These are phyloP conservation scores for Auriscalpium orientale DNA, from an alignment of 768 basidiomycete genomes.

Conservation along the genomic window DNA sequence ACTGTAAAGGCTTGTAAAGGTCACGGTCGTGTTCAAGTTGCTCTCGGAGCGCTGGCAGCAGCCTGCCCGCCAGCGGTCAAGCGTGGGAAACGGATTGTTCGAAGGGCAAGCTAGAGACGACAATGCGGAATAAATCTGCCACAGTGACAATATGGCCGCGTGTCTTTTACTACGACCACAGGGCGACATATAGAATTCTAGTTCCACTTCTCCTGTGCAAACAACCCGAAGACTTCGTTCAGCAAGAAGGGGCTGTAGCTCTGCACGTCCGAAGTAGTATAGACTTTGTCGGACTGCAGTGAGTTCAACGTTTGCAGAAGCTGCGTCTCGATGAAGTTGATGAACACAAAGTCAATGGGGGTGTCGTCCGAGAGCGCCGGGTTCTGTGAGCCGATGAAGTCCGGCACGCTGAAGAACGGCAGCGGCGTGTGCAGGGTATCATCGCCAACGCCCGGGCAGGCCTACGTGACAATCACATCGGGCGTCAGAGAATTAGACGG, in stretches of 20 bases:
- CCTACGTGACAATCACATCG: conserved; percentile 24
- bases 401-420: conserved; percentile 44
- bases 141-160: too few species aligned
- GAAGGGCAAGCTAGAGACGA: too few species aligned
- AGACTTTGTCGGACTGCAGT: conserved; percentile 42
- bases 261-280: conserved; percentile 41
- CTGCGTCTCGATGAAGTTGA: conserved; percentile 54
- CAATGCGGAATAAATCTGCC: too few species aligned
- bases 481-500: neutral
- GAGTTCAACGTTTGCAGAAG: conserved; percentile 49
- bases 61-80: too few species aligned
- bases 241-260: conserved; percentile 47
- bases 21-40: too few species aligned
- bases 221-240: conserved; percentile 47
- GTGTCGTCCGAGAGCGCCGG: conserved; percentile 43
- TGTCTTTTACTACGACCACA: too few species aligned
- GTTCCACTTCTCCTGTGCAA: conserved; percentile 37
- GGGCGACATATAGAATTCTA: neutral
- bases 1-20: too few species aligned
- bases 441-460: conserved; percentile 71
- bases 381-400: conserved; percentile 50
- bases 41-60: too few species aligned
- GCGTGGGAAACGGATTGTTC: too few species aligned
- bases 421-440: conserved; percentile 60
- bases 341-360: conserved; percentile 67